Conservation (phyloP, 164 flowering plant genomes). For the Sedum album region DNA sequence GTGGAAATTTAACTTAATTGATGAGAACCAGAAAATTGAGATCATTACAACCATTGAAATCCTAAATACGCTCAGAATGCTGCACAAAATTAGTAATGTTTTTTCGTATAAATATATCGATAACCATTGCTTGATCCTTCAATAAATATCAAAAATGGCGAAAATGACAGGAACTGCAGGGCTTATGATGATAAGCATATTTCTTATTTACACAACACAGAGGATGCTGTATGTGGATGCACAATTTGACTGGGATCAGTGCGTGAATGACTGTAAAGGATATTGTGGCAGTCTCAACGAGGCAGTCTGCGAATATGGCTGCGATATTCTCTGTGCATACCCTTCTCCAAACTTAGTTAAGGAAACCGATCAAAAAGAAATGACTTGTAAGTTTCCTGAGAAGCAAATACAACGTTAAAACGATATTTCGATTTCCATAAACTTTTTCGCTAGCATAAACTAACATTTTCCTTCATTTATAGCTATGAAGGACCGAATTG, state of each 20-base stretch:
- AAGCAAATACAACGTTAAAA: too few relatives aligned
- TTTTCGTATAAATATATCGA: neutral
- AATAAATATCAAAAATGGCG: neutral
- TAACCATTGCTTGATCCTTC: neutral
- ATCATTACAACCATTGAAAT: neutral
- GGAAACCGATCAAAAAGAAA: neutral
- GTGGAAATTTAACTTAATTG: neutral
- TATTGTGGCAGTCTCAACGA: neutral
- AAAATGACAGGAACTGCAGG: neutral
- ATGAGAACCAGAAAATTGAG: neutral
- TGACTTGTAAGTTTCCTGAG: too few relatives aligned
- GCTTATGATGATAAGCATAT: neutral
- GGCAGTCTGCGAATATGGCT: neutral
- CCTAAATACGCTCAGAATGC: neutral
- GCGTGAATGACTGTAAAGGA: neutral
- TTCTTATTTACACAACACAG: neutral
- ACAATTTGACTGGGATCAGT: neutral
- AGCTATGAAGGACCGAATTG: neutral
- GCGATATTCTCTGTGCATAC: neutral
- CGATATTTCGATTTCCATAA: too few relatives aligned
- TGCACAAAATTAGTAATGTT: neutral
- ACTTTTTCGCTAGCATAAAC: neutral
- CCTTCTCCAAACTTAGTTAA: neutral
- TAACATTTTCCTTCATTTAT: too few relatives aligned
- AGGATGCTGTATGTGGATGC: neutral